These are phyloP conservation scores for Hibiscus tridactylites DNA, from an alignment of 345 rosid species.

Conservation along the genomic window DNA sequence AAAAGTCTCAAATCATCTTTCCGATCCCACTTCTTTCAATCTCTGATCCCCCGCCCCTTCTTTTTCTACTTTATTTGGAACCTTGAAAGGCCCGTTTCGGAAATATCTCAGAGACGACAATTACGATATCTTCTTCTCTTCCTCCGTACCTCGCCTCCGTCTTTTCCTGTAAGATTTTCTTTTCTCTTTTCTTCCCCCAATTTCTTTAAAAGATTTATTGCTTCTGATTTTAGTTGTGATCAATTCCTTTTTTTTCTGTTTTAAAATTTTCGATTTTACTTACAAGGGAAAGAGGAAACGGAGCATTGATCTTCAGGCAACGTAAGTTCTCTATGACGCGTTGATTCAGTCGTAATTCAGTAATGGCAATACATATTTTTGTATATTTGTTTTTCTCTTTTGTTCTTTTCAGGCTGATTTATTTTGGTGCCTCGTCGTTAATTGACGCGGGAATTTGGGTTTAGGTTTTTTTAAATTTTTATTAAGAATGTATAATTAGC, in stretches of 20 bases:
- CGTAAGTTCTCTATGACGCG: not conserved
- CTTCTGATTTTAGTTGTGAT: not conserved
- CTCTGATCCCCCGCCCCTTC: not conserved
- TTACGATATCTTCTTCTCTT: not conserved
- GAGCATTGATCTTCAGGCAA: constrained; percentile 8
- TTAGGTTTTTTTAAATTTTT: too few relatives aligned
- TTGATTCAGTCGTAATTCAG: not conserved
- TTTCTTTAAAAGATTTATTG: not conserved
- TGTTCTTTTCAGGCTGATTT: not conserved
- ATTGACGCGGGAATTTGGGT: constrained; percentile 11
- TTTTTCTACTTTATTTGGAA: not conserved
- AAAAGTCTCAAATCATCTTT: not conserved
- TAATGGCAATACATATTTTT: too few relatives aligned
- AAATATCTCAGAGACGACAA: constrained; percentile 3
- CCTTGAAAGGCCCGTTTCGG: not conserved
- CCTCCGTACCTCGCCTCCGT: not conserved
- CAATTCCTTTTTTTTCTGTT: too few relatives aligned
- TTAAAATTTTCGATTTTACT: not conserved
- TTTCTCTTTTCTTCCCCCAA: too few relatives aligned
- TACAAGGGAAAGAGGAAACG: not conserved
- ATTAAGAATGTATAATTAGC: too few relatives aligned
- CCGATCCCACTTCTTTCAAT: not conserved
- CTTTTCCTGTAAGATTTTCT: not conserved
- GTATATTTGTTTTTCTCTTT: too few relatives aligned
- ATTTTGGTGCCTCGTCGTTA: constrained; percentile 3